These are phyloP conservation scores for Colletotrichum destructivum DNA, from an alignment of 2,329 filamentous ascomycete species.

Conservation along the genomic window DNA sequence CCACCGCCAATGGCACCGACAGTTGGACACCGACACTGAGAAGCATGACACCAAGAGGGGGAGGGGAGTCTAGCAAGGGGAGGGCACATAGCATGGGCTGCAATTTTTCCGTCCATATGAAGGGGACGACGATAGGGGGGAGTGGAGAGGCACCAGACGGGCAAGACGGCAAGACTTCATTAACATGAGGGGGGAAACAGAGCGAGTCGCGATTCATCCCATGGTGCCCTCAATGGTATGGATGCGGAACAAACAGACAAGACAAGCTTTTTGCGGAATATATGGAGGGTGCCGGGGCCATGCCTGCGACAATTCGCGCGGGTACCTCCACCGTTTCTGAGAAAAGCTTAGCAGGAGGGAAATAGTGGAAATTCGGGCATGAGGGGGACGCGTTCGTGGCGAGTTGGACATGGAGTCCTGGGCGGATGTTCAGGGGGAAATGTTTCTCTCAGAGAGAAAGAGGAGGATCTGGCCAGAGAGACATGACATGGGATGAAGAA, in stretches of 20 bases:
- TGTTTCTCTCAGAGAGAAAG: not conserved
- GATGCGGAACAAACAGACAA: constrained; percentile 15
- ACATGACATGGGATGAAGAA: not conserved
- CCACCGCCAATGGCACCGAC: constrained; percentile 28
- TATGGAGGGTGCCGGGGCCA: constrained; percentile 24
- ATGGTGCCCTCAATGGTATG: not conserved
- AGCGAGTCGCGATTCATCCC: constrained; percentile 16
- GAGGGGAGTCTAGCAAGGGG: constrained; percentile 22
- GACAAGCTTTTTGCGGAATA: constrained; percentile 30
- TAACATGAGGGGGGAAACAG: not conserved
- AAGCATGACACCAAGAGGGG: constrained; percentile 13
- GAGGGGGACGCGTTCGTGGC: constrained; percentile 8
- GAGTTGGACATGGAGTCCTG: constrained; percentile 28
- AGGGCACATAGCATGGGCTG: constrained; percentile 20
- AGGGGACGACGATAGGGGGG: not conserved
- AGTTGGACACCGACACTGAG: constrained; percentile 11
- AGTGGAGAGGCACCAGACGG: too few relatives aligned
- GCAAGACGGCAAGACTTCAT: constrained; percentile 6
- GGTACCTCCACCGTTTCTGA: constrained; percentile 23
- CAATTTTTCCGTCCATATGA: constrained; percentile 37
- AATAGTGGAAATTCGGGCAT: constrained; percentile 4
- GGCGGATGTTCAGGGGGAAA: not conserved
- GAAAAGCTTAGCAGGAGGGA: not conserved
- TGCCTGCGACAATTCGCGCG: constrained; percentile 16
- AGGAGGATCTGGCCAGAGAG: not conserved